Base-by-base conservation (phyloP, 805 yeast genomes). In the Wickerhamiella shivajii region DNA sequence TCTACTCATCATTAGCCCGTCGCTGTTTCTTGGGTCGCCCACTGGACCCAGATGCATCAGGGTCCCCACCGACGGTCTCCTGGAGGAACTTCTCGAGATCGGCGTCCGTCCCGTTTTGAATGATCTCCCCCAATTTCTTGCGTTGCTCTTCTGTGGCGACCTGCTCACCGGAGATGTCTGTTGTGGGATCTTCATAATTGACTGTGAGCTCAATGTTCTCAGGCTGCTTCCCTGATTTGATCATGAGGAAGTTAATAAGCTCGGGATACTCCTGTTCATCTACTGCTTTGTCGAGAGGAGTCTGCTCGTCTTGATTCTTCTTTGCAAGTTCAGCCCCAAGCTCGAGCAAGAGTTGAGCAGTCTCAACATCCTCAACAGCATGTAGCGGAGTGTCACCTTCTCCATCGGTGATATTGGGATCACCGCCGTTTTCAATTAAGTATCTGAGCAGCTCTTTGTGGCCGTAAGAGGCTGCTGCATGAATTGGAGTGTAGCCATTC, bases 301-400 rank as follows among this genome's bases (percentile, higher is more conserved):
- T 84, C 47, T 69, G 66, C 3, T 81, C 92, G 18, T 80, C 94
- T 27, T 57, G 53, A 52, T 90, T 87, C 49, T 62, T 68, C 23
- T 71, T 45, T 27, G 55, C 69, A 50, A 60, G 65, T 53, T 81
- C 77, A 0, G 87, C 95, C 3, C 68, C 64, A 20, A 74, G 63
- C 43, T 74, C 80, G 0, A 90, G 64, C 34, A 90, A 59, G 16
- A 64, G 46, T 43, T 66, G 69, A 1, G 93, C 96, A 1, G 72
- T 65, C 2, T 51, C 59, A 0, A 69, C 56, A 36, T 73, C 77
- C 50, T 90, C 99, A 15, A 73, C 80, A 44, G 83, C 92, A 53
- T 87, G 97, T 40, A 90, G 61, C 1, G 99, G 96, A 0, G 97
- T 77, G 47, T 90, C 99, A 2, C 97, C 96, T 43, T 92, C 98